Percentiles rank a stretch among this genome's conserved stretches.
phyloP scores from a whole-genome alignment of 2,329 filamentous ascomycete species.

The Drechslerella coelobrocha region DNA sequence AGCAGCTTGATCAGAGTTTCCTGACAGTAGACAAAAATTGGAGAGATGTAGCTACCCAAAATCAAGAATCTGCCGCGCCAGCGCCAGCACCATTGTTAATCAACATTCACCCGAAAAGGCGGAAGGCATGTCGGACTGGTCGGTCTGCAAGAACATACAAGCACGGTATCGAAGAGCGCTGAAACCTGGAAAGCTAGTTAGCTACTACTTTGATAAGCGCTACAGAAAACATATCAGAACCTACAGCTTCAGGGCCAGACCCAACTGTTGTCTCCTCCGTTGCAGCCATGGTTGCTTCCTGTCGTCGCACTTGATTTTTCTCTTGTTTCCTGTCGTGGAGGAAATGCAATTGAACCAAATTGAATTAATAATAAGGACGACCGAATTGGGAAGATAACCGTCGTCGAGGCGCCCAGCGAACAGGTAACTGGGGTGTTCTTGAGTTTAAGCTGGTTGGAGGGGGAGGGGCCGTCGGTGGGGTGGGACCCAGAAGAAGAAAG shows the following conservation, averaged over 20 bases:
- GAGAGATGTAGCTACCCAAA: conserved; percentile 52
- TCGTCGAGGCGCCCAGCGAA: neutral
- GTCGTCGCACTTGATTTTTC: neutral
- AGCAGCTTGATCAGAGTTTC: neutral
- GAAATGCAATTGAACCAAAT: conserved; percentile 8
- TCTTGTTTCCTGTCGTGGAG: neutral
- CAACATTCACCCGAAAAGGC: conserved; percentile 13
- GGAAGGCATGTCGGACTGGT: neutral
- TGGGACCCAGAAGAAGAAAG: conserved; percentile 32
- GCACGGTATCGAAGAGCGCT: conserved; percentile 54
- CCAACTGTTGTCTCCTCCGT: conserved; percentile 29
- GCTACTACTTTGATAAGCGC: neutral
- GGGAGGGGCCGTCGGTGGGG: conserved; percentile 22
- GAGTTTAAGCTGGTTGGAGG: conserved; percentile 19
- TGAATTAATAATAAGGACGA: conserved; percentile 1
- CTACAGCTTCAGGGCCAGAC: conserved; percentile 40
- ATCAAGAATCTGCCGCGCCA: conserved; percentile 53
- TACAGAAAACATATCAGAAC: neutral
- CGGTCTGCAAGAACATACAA: conserved; percentile 51
- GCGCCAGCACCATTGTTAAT: conserved; percentile 31
- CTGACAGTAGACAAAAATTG: neutral
- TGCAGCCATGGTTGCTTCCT: conserved; percentile 6
- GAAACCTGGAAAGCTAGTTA: conserved; percentile 51
- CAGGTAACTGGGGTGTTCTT: neutral
- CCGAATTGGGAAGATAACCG: neutral